phyloP scores from a whole-genome alignment of 73 alveolate species.

The Paramecium caudatum region DNA sequence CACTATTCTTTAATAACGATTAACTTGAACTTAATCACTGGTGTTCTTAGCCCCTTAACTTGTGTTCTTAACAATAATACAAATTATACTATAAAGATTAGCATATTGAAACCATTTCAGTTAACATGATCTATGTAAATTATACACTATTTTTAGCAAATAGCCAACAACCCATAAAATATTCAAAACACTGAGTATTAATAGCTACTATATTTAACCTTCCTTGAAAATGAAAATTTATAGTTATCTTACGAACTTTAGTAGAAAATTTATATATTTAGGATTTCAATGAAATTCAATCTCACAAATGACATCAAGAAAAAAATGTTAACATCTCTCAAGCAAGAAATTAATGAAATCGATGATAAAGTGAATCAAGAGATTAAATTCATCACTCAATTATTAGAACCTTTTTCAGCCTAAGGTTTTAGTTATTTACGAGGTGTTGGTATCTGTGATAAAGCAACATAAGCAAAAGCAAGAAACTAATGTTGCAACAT shows the following conservation, averaged over 20 bases:
- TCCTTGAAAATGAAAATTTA: background rate
- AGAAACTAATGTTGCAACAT: conserved; percentile 4
- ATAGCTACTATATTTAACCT: background rate
- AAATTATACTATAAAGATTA: no score
- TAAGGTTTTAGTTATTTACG: conserved; percentile 9
- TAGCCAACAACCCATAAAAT: background rate
- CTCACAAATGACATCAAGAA: background rate
- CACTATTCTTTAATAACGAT: background rate
- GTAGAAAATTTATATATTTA: background rate
- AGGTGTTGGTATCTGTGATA: background rate
- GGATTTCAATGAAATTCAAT: background rate
- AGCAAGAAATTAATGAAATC: background rate
- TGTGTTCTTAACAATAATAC: no score
- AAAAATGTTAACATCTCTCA: background rate
- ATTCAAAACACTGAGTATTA: background rate
- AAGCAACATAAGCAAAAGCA: background rate
- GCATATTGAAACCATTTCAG: background rate
- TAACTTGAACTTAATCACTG: background rate
- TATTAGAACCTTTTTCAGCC: background rate
- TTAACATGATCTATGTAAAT: conserved; percentile 2
- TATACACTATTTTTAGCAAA: background rate
- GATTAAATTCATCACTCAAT: background rate
- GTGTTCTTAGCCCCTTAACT: background rate
- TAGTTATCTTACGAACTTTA: background rate
- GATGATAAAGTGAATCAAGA: background rate